Conservation (phyloP, 2,329 filamentous ascomycete species). For the Chaetomium olivaceum region DNA sequence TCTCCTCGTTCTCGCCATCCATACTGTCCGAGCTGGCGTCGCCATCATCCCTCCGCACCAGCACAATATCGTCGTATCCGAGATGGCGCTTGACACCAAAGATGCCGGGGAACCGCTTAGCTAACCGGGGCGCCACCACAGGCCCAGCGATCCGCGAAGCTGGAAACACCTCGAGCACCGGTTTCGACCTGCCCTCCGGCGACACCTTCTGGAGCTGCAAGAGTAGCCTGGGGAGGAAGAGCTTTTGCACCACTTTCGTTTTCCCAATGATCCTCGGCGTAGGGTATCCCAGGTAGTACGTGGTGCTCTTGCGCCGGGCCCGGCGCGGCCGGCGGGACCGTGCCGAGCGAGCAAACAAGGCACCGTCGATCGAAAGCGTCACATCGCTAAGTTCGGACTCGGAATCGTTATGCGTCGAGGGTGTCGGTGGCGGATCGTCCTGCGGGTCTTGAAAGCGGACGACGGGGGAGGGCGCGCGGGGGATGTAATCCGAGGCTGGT, state of each 20-base stretch:
- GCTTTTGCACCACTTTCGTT: slow-evolving; percentile 65
- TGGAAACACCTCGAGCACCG: slow-evolving; percentile 73
- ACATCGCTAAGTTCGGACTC: slow-evolving; percentile 51
- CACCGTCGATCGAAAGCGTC: slow-evolving; percentile 43
- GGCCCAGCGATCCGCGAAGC: slow-evolving; percentile 59
- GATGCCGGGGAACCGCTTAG: slow-evolving; percentile 62
- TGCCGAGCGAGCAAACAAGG: slow-evolving; percentile 36
- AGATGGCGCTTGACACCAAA: slow-evolving; percentile 65
- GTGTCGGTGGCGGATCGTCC: slow-evolving; percentile 30
- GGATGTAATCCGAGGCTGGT: slow-evolving; percentile 44
- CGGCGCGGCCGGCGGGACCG: slow-evolving; percentile 47
- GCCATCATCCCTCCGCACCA: slow-evolving; percentile 71
- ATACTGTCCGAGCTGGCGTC: slow-evolving; percentile 39
- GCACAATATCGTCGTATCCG: slow-evolving; percentile 67
- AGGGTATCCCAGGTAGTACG: slow-evolving; percentile 68
- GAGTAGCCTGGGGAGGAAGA: slow-evolving; percentile 63
- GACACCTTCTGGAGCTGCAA: slow-evolving; percentile 72
- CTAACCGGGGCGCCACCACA: slow-evolving; percentile 59
- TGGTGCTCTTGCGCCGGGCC: slow-evolving; percentile 57
- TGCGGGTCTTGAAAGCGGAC: slow-evolving; percentile 50
- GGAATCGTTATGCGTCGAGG: slow-evolving; percentile 51
- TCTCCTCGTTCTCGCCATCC: slow-evolving; percentile 46
- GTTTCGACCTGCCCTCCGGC: slow-evolving; percentile 60
- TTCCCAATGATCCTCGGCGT: slow-evolving; percentile 59
- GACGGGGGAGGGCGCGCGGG: slow-evolving; percentile 42